These are phyloP conservation scores for Eucalyptus polyanthemos DNA, from an alignment of 345 rosid species.

Conservation along the genomic window DNA sequence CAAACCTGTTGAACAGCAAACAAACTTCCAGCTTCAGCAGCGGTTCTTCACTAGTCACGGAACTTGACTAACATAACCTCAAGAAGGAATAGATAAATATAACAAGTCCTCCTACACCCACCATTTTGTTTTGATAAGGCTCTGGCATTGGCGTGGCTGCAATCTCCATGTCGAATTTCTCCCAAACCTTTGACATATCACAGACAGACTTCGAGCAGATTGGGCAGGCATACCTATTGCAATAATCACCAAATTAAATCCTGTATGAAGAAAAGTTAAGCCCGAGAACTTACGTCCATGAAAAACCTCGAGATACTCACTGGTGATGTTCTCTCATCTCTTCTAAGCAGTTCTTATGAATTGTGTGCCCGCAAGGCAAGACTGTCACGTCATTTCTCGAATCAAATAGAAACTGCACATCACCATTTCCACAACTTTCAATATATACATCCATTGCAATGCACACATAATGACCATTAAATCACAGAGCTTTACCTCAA, in stretches of 20 bases:
- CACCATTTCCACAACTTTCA: neutral
- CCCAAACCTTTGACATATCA: slow-evolving; percentile 93
- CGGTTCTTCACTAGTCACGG: neutral
- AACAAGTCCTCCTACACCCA: neutral
- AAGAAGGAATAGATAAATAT: neutral
- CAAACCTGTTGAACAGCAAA: slow-evolving; percentile 34
- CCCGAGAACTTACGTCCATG: neutral
- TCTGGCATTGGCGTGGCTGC: slow-evolving; percentile 87
- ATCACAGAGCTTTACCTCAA: slow-evolving; percentile 43
- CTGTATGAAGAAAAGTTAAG: neutral
- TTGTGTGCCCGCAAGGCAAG: slow-evolving; percentile 87
- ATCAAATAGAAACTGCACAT: slow-evolving; percentile 64
- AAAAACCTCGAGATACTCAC: slow-evolving; percentile 17
- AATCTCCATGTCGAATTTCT: slow-evolving; percentile 69
- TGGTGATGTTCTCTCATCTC: slow-evolving; percentile 77
- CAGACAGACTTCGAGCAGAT: slow-evolving; percentile 84
- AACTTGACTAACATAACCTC: neutral
- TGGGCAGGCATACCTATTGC: slow-evolving; percentile 70
- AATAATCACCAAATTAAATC: neutral
- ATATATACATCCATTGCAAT: neutral
- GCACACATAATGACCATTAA: neutral
- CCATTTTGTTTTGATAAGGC: slow-evolving; percentile 49
- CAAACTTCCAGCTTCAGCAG: neutral
- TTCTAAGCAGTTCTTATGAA: slow-evolving; percentile 63
- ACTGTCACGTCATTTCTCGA: slow-evolving; percentile 60